Base-by-base conservation (phyloP, 2,329 filamentous ascomycete genomes). In the Clarireedia monteithiana region DNA sequence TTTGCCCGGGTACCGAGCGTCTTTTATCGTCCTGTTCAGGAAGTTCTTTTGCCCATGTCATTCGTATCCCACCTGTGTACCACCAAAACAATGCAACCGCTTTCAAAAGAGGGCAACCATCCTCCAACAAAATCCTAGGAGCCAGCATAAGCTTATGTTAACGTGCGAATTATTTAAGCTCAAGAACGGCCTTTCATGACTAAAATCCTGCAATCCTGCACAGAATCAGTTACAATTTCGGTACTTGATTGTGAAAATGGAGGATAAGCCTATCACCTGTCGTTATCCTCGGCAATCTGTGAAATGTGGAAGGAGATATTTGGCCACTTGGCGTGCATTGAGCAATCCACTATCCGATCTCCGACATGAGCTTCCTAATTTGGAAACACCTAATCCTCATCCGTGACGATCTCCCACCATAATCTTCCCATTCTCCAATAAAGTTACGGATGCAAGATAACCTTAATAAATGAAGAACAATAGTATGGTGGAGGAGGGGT, bases 321-420 rank as follows among this genome's bases (percentile, higher is more conserved):
- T 46, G 17, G 34, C 46, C 53, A 50, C 26, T 50, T 50, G 14
- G 9, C 17, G 24, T 36, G 15, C 38, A 55, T 38, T 34, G 26
- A 20, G n/a, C 24, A 48, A 54, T 40, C 23, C 7, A n/a, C 15
- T 12, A 15, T 49, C 52, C 26, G 52, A 49, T 49, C 39, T 27
- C 24, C 51, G 14, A 27, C 9, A 54, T 20, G 30, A 54, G 44
- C 48, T 54, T 54, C 52, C 52, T 54, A 54, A 49, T 30, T 2
- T 17, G 40, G 52, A n/a, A 23, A 48, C 24, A 36, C 20, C 12
- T 46, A 46, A 46, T 24, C 42, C 20, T 24, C 20, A 46, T 47
- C 30, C 51, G 36, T 53, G 51, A 10, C 15, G 51, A 48, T 54
- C 52, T n/a, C 45, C 42, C 30, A 30, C 42, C 14, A 23, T 23